These are phyloP conservation scores for Candida glaebosa DNA, from an alignment of 805 yeast species.

Conservation along the genomic window DNA sequence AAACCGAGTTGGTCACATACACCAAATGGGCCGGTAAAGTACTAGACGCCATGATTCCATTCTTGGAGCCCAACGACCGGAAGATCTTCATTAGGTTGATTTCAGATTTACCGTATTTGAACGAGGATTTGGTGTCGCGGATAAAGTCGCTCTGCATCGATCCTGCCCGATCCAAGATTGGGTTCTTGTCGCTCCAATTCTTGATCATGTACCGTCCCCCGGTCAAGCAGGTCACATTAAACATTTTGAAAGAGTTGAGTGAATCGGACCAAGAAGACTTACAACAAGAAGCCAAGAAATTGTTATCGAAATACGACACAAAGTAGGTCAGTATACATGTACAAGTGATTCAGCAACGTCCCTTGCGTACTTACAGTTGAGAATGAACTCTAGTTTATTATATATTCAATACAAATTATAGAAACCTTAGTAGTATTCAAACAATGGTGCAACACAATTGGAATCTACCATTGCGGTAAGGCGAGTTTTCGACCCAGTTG, in stretches of 20 bases:
- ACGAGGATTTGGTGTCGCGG: conserved; percentile 56
- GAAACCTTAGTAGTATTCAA: too few species aligned
- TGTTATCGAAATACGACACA: conserved; percentile 43
- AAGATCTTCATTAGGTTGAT: conserved; percentile 76
- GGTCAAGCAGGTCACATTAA: conserved; percentile 52
- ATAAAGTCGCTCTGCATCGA: conserved; percentile 76
- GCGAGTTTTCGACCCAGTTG: not conserved
- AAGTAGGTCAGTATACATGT: too few species aligned
- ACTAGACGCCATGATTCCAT: conserved; percentile 78
- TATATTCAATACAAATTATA: not conserved
- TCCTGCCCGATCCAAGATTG: conserved; percentile 77
- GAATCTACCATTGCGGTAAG: not conserved
- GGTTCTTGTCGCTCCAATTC: conserved; percentile 78
- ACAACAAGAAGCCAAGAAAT: conserved; percentile 42
- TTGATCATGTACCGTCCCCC: conserved; percentile 91
- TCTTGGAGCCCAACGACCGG: conserved; percentile 76
- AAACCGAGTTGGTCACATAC: conserved; percentile 39
- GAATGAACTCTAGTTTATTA: not conserved
- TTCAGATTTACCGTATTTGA: conserved; percentile 81
- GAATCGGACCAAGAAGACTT: conserved; percentile 48
- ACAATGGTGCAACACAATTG: not conserved
- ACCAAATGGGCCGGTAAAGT: conserved; percentile 66
- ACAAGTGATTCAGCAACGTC: too few species aligned
- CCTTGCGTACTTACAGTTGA: too few species aligned
- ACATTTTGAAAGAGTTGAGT: conserved; percentile 43